Evolutionary conservation across 2,329 filamentous ascomycete species (phyloP).

Genomic region (Helicocarpus griseus): DNA sequence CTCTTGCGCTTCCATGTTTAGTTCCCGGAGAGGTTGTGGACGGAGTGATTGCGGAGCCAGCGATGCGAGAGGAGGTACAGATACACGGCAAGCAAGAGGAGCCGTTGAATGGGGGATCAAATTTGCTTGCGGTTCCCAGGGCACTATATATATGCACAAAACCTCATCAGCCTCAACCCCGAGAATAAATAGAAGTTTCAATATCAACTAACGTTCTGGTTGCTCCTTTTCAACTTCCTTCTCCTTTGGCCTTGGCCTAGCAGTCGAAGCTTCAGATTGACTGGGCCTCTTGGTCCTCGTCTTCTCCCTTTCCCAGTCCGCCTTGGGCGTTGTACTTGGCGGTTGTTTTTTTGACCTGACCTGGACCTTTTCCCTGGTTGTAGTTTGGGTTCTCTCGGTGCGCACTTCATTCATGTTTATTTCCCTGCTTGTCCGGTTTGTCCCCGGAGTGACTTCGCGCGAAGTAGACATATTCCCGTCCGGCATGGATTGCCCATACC

Average conservation of each 20-base stretch:
- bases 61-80: slow-evolving; percentile 51
- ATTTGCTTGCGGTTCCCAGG: slow-evolving; percentile 73
- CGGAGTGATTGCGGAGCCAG: slow-evolving; percentile 60
- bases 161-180: slow-evolving; percentile 8
- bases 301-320: slow-evolving; percentile 23
- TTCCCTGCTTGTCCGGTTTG: slow-evolving; percentile 23
- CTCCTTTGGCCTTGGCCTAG: slow-evolving; percentile 15
- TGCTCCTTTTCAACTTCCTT: slow-evolving; percentile 22
- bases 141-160: slow-evolving; percentile 20
- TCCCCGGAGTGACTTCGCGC: slow-evolving; percentile 9
- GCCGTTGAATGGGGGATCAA: slow-evolving; percentile 60
- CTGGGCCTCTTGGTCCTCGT: slow-evolving; percentile 20
- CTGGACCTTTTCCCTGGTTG: slow-evolving; percentile 54
- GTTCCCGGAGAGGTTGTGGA: slow-evolving; percentile 56
- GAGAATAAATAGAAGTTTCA: slow-evolving; percentile 6
- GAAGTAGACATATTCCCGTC: slow-evolving; percentile 13
- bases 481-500: slow-evolving; percentile 11
- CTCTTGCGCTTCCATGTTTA: slow-evolving; percentile 76
- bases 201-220: slow-evolving; percentile 20
- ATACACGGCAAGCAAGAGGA: slow-evolving; percentile 62
- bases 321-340: slow-evolving; percentile 23
- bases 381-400: slow-evolving; percentile 39
- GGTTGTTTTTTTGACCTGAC: slow-evolving; percentile 53
- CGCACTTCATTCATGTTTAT: slow-evolving; percentile 30
- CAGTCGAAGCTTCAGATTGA: slow-evolving; percentile 16